Percentiles rank a stretch among this genome's conserved stretches.
Conservation (phyloP, 129 eudicot species). For the Arctium lappa region DNA sequence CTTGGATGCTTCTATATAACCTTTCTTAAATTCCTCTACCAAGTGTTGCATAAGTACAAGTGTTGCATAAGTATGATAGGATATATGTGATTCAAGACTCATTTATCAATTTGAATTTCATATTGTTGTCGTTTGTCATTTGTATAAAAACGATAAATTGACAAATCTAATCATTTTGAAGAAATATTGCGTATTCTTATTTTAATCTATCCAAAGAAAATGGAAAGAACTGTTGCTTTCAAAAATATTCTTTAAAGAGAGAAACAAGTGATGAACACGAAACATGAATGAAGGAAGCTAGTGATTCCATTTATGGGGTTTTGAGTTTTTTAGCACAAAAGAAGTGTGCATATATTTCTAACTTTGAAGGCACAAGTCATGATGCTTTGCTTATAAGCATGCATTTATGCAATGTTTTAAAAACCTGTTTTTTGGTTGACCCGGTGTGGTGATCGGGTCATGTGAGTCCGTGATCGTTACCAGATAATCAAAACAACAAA, state of each 20-base stretch:
- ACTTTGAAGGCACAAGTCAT: not conserved
- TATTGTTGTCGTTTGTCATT: not conserved
- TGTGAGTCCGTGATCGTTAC: too few relatives aligned
- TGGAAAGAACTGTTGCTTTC: not conserved
- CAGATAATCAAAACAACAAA: too few relatives aligned
- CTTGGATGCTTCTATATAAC: not conserved
- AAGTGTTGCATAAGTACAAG: not conserved
- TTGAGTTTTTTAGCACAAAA: not conserved
- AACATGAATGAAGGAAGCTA: not conserved
- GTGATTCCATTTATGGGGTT: not conserved
- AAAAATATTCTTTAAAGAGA: not conserved
- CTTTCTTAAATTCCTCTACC: not conserved
- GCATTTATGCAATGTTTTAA: too few relatives aligned
- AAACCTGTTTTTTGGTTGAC: too few relatives aligned
- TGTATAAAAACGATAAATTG: not conserved
- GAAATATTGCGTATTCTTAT: not conserved
- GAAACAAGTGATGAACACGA: not conserved
- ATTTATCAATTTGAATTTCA: not conserved
- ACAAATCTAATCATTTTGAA: not conserved
- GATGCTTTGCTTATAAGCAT: not conserved
- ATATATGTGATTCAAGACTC: not conserved
- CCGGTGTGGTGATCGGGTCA: too few relatives aligned
- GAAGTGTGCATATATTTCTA: not conserved
- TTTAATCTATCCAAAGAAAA: not conserved
- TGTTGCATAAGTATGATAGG: not conserved